A percentile compares a stretch with the other conserved stretches of the same genome.
Evolutionary conservation across 768 basidiomycete species (phyloP).

Genomic region (Kwoniella pini): DNA sequence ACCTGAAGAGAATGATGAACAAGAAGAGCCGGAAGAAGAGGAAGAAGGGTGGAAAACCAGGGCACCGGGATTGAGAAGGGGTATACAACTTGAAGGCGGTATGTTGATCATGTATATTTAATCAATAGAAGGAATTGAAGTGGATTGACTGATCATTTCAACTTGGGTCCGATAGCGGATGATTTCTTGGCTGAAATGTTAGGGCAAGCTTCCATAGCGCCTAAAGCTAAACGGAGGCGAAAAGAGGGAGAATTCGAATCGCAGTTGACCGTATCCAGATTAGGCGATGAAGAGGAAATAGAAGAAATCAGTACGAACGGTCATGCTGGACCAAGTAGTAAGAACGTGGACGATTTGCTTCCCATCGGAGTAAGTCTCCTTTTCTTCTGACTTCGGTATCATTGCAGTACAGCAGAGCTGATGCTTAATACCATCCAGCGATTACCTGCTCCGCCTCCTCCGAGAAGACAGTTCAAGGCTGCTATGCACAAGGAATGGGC

Average conservation of each 20-base stretch:
- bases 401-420: constrained; percentile 4
- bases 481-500: constrained; percentile 89
- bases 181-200: constrained; percentile 49
- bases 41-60: constrained; percentile 61
- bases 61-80: constrained; percentile 80
- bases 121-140: too few species aligned
- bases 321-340: constrained; percentile 57
- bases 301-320: constrained; percentile 50
- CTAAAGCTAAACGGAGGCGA: constrained; percentile 49
- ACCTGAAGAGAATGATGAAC: constrained; percentile 34
- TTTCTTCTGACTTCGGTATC: constrained; percentile 59
- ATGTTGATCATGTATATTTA: constrained; percentile 22
- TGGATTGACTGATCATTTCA: background rate
- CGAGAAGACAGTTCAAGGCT: constrained; percentile 42
- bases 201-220: constrained; percentile 36
- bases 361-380: constrained; percentile 59
- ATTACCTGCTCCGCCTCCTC: constrained; percentile 46
- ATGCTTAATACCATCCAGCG: constrained; percentile 22
- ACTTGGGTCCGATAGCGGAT: constrained; percentile 28
- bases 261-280: constrained; percentile 34
- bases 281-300: constrained; percentile 36
- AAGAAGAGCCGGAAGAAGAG: constrained; percentile 52
- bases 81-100: constrained; percentile 63
- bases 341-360: constrained; percentile 77
- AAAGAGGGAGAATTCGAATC: constrained; percentile 40